Evolutionary conservation across 148 eudicot genomes (phyloP).

Genomic region (Pouteria glomerata): DNA sequence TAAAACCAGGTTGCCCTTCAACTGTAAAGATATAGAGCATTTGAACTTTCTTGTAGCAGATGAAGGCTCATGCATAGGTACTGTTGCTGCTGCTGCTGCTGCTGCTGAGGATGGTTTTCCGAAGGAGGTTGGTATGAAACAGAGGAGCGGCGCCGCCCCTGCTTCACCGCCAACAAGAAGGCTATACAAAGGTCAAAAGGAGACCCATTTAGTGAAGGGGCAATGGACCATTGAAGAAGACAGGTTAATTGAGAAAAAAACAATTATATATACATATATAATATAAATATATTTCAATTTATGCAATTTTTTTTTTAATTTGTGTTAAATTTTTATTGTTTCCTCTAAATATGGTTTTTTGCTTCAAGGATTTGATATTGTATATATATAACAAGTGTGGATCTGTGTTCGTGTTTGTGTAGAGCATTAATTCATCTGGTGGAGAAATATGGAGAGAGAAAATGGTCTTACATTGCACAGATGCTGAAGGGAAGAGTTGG

Average conservation of each 20-base stretch:
- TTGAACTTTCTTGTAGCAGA: constrained; percentile 36
- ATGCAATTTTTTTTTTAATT: not conserved
- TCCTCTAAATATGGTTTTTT: no score
- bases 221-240: constrained; percentile 97
- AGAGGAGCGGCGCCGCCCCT: not conserved
- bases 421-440: constrained; percentile 57
- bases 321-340: no score
- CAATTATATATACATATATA: no score
- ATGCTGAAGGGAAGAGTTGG: constrained; percentile 79
- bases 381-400: not conserved
- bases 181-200: constrained; percentile 29
- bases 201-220: constrained; percentile 60
- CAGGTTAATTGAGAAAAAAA: constrained; percentile 31
- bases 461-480: constrained; percentile 87
- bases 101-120: constrained; percentile 22
- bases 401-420: not conserved
- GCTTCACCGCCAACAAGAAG: constrained; percentile 14
- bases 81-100: no score
- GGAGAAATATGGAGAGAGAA: constrained; percentile 62
- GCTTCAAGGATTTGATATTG: not conserved
- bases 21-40: constrained; percentile 20
- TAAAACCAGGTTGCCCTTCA: constrained; percentile 12
- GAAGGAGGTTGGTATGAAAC: constrained; percentile 12
- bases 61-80: constrained; percentile 54
- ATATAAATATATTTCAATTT: not conserved